A percentile compares a stretch with the other conserved stretches of the same genome.
Conservation (phyloP, 2,329 filamentous ascomycete genomes). For the Fusarium beomiforme region DNA sequence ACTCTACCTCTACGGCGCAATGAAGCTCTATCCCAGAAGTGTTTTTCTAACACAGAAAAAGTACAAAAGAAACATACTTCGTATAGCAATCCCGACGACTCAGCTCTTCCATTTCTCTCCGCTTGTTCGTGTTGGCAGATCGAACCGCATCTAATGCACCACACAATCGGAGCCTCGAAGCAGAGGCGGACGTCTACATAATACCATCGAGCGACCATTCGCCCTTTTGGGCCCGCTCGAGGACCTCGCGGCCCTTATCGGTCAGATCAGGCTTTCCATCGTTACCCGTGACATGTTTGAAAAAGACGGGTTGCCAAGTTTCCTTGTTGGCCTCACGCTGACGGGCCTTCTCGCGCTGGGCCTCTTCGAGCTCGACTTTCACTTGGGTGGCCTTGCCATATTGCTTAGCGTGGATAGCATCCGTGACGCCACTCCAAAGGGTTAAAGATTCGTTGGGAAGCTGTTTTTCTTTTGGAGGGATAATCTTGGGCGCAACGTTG, state of each 20-base stretch:
- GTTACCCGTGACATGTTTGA: conserved; percentile 69
- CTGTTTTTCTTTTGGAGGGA: conserved; percentile 82
- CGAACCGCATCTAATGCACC: background rate
- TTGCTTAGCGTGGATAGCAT: conserved; percentile 84
- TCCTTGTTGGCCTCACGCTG: conserved; percentile 76
- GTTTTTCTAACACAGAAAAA: conserved; percentile 39
- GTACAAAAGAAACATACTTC: conserved; percentile 18
- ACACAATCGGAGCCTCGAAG: background rate
- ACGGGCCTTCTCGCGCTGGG: conserved; percentile 84
- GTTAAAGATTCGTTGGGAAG: conserved; percentile 88
- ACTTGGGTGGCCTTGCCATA: conserved; percentile 84
- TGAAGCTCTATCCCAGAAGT: conserved; percentile 42
- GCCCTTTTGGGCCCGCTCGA: conserved; percentile 62
- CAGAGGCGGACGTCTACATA: conserved; percentile 14
- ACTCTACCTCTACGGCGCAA: conserved; percentile 34
- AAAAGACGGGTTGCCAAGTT: conserved; percentile 89
- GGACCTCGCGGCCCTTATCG: conserved; percentile 61
- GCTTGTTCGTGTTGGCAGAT: background rate
- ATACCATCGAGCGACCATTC: conserved; percentile 63
- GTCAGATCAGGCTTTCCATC: conserved; percentile 66
- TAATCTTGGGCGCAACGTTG: conserved; percentile 77
- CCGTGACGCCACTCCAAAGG: conserved; percentile 89
- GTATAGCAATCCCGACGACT: conserved; percentile 35
- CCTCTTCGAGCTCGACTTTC: conserved; percentile 93
- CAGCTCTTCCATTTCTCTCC: background rate